Percentiles rank a stretch among this genome's conserved stretches.
Evolutionary conservation across 2,329 filamentous ascomycete genomes (phyloP).

Genomic region (Xylariomycetidae sp.): DNA sequence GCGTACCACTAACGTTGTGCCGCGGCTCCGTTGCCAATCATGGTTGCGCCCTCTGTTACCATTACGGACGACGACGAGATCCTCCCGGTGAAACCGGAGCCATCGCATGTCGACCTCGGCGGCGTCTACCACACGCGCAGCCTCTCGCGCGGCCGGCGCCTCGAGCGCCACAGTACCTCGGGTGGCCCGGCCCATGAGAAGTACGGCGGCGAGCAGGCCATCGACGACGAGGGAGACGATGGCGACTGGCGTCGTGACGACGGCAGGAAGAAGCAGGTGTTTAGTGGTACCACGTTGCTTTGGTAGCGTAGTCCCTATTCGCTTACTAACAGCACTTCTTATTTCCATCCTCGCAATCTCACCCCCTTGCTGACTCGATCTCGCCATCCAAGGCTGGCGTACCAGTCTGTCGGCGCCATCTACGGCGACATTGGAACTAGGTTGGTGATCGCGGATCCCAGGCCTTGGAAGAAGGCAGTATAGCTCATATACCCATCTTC

Average conservation of each 20-base stretch:
- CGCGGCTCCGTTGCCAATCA: slow-evolving; percentile 6
- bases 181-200: slow-evolving; percentile 16
- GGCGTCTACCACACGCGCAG: slow-evolving; percentile 30
- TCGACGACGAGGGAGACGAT: slow-evolving; percentile 26
- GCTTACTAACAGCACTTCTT: no score
- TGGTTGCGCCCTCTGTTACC: slow-evolving; percentile 21
- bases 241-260: slow-evolving; percentile 28
- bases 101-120: slow-evolving; percentile 15
- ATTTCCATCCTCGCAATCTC: no score
- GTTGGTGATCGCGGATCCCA: no score
- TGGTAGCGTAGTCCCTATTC: slow-evolving; percentile 22
- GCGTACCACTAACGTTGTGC: no score
- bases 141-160: slow-evolving; percentile 18
- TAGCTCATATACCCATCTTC: neutral
- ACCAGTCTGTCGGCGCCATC: slow-evolving; percentile 61
- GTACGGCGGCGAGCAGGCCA: slow-evolving; percentile 16
- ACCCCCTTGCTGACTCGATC: slow-evolving; percentile 1
- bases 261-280: slow-evolving; percentile 31
- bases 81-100: slow-evolving; percentile 16
- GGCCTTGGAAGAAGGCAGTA: no score
- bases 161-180: slow-evolving; percentile 18
- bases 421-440: slow-evolving; percentile 61
- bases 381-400: slow-evolving; percentile 50
- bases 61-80: slow-evolving; percentile 25
- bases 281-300: slow-evolving; percentile 29